These are phyloP conservation scores for Lachnellula hyalina DNA, from an alignment of 2,329 filamentous ascomycete species.

Conservation along the genomic window DNA sequence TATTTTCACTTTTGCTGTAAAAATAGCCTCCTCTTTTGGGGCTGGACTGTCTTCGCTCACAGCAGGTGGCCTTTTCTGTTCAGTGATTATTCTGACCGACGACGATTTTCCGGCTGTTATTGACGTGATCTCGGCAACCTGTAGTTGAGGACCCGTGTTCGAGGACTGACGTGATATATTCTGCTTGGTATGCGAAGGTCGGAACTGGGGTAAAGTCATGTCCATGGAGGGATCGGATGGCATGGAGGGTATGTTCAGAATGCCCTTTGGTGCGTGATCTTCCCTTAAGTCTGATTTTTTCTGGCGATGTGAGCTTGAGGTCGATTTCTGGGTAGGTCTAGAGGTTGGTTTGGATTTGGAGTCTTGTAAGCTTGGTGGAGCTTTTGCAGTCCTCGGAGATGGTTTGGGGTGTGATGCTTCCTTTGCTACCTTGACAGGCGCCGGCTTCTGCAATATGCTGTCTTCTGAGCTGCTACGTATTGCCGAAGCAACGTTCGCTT, in stretches of 20 bases:
- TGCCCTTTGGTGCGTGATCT: constrained; percentile 23
- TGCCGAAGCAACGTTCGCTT: too few species aligned
- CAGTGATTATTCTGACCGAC: background rate
- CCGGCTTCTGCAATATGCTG: too few species aligned
- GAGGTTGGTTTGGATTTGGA: constrained; percentile 3
- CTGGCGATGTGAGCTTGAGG: constrained; percentile 6
- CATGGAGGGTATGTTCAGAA: constrained; percentile 20
- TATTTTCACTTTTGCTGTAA: background rate
- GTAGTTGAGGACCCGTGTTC: constrained; percentile 18
- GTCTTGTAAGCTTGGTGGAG: background rate
- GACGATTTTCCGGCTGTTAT: constrained; percentile 2
- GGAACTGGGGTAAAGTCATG: constrained; percentile 3
- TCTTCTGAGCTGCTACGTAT: too few species aligned
- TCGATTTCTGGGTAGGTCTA: constrained; percentile 6
- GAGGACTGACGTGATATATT: constrained; percentile 22
- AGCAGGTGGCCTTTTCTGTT: background rate
- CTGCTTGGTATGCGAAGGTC: constrained; percentile 16
- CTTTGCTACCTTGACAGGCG: background rate
- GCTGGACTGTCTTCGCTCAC: background rate
- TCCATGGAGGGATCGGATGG: constrained; percentile 7
- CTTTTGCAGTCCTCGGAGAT: background rate
- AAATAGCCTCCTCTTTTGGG: constrained; percentile 1
- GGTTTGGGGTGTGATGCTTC: background rate
- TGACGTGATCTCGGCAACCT: constrained; percentile 7
- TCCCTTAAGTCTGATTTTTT: constrained; percentile 19